Percentiles rank a stretch among this genome's conserved stretches.
Conservation (phyloP, 2,329 filamentous ascomycete species). For the Aspergillus aculeatinus region DNA sequence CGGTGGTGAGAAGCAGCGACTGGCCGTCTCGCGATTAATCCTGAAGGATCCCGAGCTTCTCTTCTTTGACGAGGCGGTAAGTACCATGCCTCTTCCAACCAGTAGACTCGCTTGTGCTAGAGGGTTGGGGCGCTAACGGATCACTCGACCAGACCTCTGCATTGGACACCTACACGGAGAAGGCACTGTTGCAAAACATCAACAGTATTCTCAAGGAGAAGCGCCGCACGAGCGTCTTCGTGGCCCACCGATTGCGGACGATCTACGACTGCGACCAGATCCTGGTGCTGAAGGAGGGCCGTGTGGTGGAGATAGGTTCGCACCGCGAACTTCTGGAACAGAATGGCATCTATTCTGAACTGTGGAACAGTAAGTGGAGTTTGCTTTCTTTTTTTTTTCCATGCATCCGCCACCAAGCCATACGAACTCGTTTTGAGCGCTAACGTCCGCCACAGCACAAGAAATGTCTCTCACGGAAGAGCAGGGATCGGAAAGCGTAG, state of each 20-base stretch:
- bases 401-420: neutral
- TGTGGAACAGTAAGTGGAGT: constrained; percentile 75
- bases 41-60: constrained; percentile 86
- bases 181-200: constrained; percentile 85
- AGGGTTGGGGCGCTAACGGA: neutral
- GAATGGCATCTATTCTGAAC: constrained; percentile 73
- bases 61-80: constrained; percentile 87
- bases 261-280: constrained; percentile 94
- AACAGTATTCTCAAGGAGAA: constrained; percentile 90
- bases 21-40: constrained; percentile 79
- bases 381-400: neutral
- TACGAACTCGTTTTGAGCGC: neutral
- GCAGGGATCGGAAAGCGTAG: constrained; percentile 42
- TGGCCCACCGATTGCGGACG: constrained; percentile 86
- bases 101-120: neutral
- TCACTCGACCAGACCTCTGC: constrained; percentile 64
- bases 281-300: constrained; percentile 81
- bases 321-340: constrained; percentile 79
- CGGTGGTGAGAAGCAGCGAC: constrained; percentile 86
- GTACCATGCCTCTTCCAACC: constrained; percentile 25
- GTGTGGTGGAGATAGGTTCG: constrained; percentile 84
- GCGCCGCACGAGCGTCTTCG: constrained; percentile 84
- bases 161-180: constrained; percentile 89
- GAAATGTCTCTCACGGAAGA: constrained; percentile 54
- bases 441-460: constrained; percentile 51